Percentiles rank a stretch among this genome's conserved stretches.
These are phyloP conservation scores for Aspergillus quadrilineatus DNA, from an alignment of 2,329 filamentous ascomycete species.

Conservation along the genomic window DNA sequence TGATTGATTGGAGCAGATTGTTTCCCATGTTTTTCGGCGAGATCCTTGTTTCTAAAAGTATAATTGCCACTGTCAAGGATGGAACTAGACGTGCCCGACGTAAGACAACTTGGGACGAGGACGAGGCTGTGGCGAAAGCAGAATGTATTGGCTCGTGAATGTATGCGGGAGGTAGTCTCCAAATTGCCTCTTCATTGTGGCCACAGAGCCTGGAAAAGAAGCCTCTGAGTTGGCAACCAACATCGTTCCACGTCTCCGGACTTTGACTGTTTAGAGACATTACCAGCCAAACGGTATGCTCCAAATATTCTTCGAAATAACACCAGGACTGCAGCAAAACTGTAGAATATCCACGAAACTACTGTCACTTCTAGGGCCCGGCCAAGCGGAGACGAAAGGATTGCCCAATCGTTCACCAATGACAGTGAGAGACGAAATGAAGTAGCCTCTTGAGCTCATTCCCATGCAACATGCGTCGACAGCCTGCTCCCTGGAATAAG, in stretches of 20 bases:
- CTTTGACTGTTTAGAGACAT: constrained; percentile 17
- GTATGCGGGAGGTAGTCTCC: constrained; percentile 17
- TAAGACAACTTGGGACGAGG: constrained; percentile 27
- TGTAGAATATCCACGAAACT: neutral
- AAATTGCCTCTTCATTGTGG: constrained; percentile 19
- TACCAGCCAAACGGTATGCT: constrained; percentile 20
- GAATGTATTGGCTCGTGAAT: constrained; percentile 22
- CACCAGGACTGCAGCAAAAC: neutral
- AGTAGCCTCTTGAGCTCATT: constrained; percentile 14
- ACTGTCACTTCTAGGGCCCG: constrained; percentile 12
- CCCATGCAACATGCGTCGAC: constrained; percentile 20
- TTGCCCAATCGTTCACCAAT: constrained; percentile 18
- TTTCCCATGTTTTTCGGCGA: constrained; percentile 18
- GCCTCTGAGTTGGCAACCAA: constrained; percentile 34
- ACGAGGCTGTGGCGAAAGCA: constrained; percentile 30
- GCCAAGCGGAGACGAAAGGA: constrained; percentile 20
- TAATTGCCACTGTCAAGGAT: constrained; percentile 25
- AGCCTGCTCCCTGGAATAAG: constrained; percentile 24
- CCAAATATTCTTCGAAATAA: constrained; percentile 25
- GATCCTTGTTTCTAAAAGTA: constrained; percentile 29
- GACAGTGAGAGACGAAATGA: constrained; percentile 8
- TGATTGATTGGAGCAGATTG: constrained; percentile 25
- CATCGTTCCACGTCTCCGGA: constrained; percentile 27
- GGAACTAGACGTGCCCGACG: constrained; percentile 20
- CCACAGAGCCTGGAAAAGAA: constrained; percentile 22